These are phyloP conservation scores for Durotheca rogersii DNA, from an alignment of 495 filamentous ascomycete species.

Conservation along the genomic window DNA sequence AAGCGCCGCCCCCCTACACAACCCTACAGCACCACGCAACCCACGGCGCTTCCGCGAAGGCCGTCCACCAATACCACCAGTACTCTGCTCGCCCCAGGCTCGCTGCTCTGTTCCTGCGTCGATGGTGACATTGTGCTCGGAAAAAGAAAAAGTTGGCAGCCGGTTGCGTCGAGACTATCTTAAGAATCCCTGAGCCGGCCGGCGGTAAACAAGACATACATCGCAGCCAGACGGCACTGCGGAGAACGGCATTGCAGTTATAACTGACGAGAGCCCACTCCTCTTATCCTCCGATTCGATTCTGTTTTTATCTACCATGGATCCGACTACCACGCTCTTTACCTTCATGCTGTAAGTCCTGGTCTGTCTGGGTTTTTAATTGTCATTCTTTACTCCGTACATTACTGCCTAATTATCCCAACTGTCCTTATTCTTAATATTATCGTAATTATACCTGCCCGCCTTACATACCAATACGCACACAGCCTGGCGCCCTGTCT, in stretches of 20 bases:
- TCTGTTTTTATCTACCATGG: conserved; percentile 44
- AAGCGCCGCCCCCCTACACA: conserved; percentile 16
- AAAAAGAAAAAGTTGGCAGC: conserved; percentile 10
- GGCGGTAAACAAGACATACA: conserved; percentile 14
- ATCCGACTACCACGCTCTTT: conserved; percentile 69
- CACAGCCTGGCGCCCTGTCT: conserved; percentile 28
- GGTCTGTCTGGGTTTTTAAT: too few relatives aligned
- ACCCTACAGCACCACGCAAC: too few relatives aligned
- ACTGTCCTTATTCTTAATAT: conserved; percentile 32
- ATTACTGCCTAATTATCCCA: conserved; percentile 11
- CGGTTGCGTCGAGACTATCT: conserved; percentile 16
- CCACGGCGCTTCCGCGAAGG: conserved; percentile 22
- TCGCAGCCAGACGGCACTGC: too few relatives aligned
- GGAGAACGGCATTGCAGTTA: too few relatives aligned
- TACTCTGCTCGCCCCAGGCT: conserved; percentile 17
- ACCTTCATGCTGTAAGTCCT: conserved; percentile 74
- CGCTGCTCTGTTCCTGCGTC: conserved; percentile 25
- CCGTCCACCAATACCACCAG: conserved; percentile 4
- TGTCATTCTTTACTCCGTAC: too few relatives aligned
- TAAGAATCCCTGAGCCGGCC: conserved; percentile 13
- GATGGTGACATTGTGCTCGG: conserved; percentile 16
- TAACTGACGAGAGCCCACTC: too few relatives aligned
- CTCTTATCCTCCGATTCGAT: neutral
- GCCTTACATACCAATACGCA: conserved; percentile 19
- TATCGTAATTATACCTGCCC: conserved; percentile 46